These are phyloP conservation scores for Cryptococcus sp. DNA, from an alignment of 1,284 basidiomycete genomes.

Conservation along the genomic window DNA sequence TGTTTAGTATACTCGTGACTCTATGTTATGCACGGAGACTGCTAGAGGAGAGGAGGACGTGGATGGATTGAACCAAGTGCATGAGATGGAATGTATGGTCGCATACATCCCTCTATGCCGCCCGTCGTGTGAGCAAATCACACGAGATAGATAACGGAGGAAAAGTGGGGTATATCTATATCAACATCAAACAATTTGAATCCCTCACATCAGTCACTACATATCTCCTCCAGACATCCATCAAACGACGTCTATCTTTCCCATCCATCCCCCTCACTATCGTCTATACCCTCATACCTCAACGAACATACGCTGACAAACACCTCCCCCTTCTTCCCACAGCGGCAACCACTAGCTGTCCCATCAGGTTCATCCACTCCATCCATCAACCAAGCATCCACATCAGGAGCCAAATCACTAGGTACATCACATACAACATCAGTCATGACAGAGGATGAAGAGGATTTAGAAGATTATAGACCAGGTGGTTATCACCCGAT, in stretches of 20 bases:
- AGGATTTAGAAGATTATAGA: conserved; percentile 64
- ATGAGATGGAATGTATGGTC: no score
- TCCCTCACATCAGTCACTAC: not conserved
- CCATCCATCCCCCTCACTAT: not conserved
- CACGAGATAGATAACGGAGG: no score
- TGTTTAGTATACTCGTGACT: no score
- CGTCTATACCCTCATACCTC: not conserved
- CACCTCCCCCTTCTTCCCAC: not conserved
- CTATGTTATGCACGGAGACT: no score
- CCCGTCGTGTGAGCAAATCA: no score
- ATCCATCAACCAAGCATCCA: conserved; percentile 1
- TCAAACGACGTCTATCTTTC: not conserved
- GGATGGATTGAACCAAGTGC: no score
- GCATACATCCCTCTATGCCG: no score
- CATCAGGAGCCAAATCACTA: conserved; percentile 22
- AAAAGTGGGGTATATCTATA: no score
- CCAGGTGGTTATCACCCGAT: conserved; percentile 94
- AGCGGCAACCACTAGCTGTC: not conserved
- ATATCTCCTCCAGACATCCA: not conserved
- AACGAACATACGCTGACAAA: not conserved
- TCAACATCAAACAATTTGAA: not conserved
- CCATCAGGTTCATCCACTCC: not conserved
- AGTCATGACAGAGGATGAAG: conserved; percentile 48
- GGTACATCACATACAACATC: conserved; percentile 33
- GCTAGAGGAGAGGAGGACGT: no score